Conservation (phyloP, 805 yeast genomes). For the Ogataea allantospora region DNA sequence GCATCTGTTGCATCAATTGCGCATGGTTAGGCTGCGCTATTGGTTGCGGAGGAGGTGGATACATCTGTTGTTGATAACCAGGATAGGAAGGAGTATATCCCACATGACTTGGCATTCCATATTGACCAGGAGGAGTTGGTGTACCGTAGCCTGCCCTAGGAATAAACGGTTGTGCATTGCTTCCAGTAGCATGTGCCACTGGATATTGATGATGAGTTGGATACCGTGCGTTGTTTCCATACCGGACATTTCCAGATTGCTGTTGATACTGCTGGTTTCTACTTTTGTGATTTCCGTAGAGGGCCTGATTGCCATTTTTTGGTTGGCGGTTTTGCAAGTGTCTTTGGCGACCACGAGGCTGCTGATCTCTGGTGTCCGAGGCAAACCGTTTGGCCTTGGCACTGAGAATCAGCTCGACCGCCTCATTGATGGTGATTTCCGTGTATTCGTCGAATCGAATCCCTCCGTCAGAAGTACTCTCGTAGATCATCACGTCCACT, state of each 20-base stretch:
- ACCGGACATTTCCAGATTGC: slow-evolving; percentile 3
- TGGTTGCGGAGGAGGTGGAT: slow-evolving; percentile 14
- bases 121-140: slow-evolving; percentile 12
- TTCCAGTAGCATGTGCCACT: slow-evolving; percentile 21
- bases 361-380: slow-evolving; percentile 14
- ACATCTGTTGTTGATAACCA: slow-evolving; percentile 18
- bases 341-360: slow-evolving; percentile 18
- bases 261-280: slow-evolving; percentile 10
- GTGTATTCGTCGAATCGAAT: slow-evolving; percentile 82
- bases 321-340: slow-evolving; percentile 9
- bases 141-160: slow-evolving; percentile 13
- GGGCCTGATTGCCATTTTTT: slow-evolving; percentile 19
- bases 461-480: slow-evolving; percentile 65
- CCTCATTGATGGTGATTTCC: slow-evolving; percentile 62
- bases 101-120: slow-evolving; percentile 14
- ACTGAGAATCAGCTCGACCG: slow-evolving; percentile 51
- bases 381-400: slow-evolving; percentile 39
- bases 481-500: slow-evolving; percentile 73
- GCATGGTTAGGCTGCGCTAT: slow-evolving; percentile 19
- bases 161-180: slow-evolving; percentile 18
- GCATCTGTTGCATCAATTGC: slow-evolving; percentile 22
- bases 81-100: slow-evolving; percentile 16
- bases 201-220: slow-evolving; percentile 16
- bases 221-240: slow-evolving; percentile 7
- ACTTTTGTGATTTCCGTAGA: slow-evolving; percentile 12